A percentile compares a stretch with the other conserved stretches of the same genome.
Evolutionary conservation across 2,329 filamentous ascomycete species (phyloP).

Genomic region (Calonectria henricotiae): DNA sequence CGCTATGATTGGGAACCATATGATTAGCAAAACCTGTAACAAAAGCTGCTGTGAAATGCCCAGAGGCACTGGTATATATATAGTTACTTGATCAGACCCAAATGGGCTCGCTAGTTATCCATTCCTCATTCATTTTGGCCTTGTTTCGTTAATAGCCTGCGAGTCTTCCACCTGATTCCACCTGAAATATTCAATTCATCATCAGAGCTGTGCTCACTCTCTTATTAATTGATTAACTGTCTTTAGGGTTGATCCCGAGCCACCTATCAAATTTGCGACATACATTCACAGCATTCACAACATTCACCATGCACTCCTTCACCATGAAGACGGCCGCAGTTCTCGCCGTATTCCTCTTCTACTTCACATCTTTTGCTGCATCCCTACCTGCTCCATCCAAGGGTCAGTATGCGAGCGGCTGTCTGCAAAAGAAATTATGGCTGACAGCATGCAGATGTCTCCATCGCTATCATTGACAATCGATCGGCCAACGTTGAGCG

Average conservation of each 20-base stretch:
- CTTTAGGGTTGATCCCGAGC: not conserved
- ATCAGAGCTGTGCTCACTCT: constrained; percentile 38
- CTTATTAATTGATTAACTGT: not conserved
- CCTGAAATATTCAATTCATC: not conserved
- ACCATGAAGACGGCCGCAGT: constrained; percentile 50
- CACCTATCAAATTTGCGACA: constrained; percentile 21
- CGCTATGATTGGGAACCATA: not conserved
- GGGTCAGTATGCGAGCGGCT: constrained; percentile 26
- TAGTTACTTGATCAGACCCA: not conserved
- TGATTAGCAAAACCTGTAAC: no score
- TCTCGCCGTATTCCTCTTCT: constrained; percentile 44
- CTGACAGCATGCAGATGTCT: constrained; percentile 1
- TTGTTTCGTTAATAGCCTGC: not conserved
- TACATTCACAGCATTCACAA: constrained; percentile 1
- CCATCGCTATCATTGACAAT: not conserved
- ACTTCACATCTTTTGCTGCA: constrained; percentile 41
- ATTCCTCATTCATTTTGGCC: not conserved
- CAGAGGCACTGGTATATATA: constrained; percentile 1
- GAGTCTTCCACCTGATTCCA: not conserved
- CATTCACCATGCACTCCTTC: constrained; percentile 28
- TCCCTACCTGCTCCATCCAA: constrained; percentile 43
- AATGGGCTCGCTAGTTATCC: not conserved
- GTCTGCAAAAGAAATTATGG: not conserved
- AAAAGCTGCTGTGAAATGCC: not conserved
- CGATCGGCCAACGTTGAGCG: not conserved